Evolutionary conservation across 352 stramenopile species (phyloP), one percentile per base, ranked within the genome.

Genomic region (Globisporangium rhizosaccharum): DNA sequence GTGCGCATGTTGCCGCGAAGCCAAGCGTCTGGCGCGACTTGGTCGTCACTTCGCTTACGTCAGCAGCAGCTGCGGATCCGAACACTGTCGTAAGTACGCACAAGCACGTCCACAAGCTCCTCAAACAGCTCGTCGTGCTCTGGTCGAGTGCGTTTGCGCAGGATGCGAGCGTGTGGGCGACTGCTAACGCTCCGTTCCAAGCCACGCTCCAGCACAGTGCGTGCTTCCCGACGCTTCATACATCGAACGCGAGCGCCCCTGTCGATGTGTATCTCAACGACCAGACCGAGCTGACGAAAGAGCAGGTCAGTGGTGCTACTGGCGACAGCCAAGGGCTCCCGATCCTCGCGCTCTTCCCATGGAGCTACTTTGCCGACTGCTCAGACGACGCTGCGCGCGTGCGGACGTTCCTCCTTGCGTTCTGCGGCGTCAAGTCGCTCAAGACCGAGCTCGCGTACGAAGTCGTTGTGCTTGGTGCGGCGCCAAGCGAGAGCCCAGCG

Each of bases 221-320:
- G 15, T 7, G 82, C 4, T 76, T 76, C 23, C 73, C 67, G 10
- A 71, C 60, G 20, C 55, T 76, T 12, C 45, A 18, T 4, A 33
- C 14, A 39, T 56, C 12, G 36, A 57, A 6, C 5, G 10, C 12
- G 51, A 6, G 45, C 47, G 25, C 48, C 25, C 66, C 66, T 28
- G 49, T 51, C 0, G 68, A 87, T 15, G 42, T 90, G 53, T 90
- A 82, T 50, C 30, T 91, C 12, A 90, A 92, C 51, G 81, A 92
- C 51, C 81, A 90, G 65, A 51, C 44, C 15, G 73, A 83, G 23
- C 59, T 90, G 26, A 55, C 53, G 1, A 63, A 71, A 4, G 46
- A 63, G 51, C 73, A 71, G 8, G 53, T 87, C 49, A 44, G 20
- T 33, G 7, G n/a, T 1, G 26, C 6, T 33, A 5, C 25, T 20